Conservation (phyloP, 768 basidiomycete species). For the Leccinellum luteum region DNA sequence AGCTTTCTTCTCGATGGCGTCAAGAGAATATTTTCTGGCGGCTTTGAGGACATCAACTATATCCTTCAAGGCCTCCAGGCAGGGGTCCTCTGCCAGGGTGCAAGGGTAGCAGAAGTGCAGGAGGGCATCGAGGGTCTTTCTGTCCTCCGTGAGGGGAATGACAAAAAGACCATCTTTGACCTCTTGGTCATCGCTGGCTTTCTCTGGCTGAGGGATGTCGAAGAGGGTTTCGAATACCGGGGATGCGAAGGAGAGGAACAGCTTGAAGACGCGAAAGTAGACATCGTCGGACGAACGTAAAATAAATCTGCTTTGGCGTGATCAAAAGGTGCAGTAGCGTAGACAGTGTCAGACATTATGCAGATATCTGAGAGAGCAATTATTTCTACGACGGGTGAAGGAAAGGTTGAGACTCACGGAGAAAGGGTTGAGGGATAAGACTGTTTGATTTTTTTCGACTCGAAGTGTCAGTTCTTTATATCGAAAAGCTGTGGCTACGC, state of each 20-base stretch:
- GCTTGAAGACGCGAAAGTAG: slow-evolving; percentile 30
- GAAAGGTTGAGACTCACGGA: background rate
- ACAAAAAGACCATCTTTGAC: slow-evolving; percentile 15
- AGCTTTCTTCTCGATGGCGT: slow-evolving; percentile 19
- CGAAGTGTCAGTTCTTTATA: too few species aligned
- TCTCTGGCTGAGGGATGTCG: slow-evolving; percentile 24
- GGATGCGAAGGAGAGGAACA: slow-evolving; percentile 34
- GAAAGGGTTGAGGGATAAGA: too few species aligned
- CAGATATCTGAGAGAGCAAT: background rate
- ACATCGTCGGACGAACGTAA: slow-evolving; percentile 26
- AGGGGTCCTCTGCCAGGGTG: slow-evolving; percentile 18
- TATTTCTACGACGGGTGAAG: background rate
- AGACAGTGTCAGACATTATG: background rate
- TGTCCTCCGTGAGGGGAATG: slow-evolving; percentile 17
- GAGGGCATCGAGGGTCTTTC: slow-evolving; percentile 20
- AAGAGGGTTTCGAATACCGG: slow-evolving; percentile 34
- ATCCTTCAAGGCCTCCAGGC: slow-evolving; percentile 9
- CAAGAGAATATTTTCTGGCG: slow-evolving; percentile 21
- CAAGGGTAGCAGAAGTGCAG: slow-evolving; percentile 25
- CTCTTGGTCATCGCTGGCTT: slow-evolving; percentile 7
- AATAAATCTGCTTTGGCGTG: slow-evolving; percentile 22
- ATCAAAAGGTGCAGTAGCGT: slow-evolving; percentile 17
- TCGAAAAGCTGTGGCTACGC: too few species aligned
- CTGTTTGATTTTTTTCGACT: too few species aligned
- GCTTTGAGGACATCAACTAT: slow-evolving; percentile 13